Evolutionary conservation across 306 rosid genomes (phyloP), one percentile per base, ranked within the genome.

Genomic region (Oxytropis ochrocephala): DNA sequence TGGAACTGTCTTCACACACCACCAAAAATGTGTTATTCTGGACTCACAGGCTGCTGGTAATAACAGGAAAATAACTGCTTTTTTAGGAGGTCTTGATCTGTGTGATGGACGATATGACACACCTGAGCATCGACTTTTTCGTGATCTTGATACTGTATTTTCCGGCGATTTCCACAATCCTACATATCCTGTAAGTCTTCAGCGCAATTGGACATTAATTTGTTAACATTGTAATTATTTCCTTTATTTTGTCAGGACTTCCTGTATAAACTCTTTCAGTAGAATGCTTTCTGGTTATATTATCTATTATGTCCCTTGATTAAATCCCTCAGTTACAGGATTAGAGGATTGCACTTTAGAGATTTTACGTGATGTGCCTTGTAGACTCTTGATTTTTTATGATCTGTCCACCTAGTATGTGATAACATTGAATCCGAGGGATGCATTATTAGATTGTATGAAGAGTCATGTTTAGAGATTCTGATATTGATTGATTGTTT

Each of bases 41-140:
- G 99, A 95, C 75, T 81, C 99, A 44, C 99, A 91, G 53, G 95
- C 87, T 52, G 6, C 13, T 58, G 96, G 97, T 53, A 91, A 89
- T 82, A 64, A 89, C 52, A 74, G 97, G 42, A 95, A 81, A 86
- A 81, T 95, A 77, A 87, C 97, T 71, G 70, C 95, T 60, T 95
- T 95, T 85, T 16, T 89, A 56, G 99, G 99, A 78, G 99, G 99
- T 67, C 86, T 95, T 73, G 97, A 95, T 81, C 74, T 91, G 13
- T 95, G 99, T 80, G 95, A 91, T 75, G 99, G 97, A 70, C 96
- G 99, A n/a, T 95, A 91, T 61, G 99, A 91, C 77, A 95, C 99
- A 6, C 97, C 99, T 3, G 85, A 91, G 81, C 99, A 95, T 83
- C 86, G 95, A 19, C 84, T 95, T 29, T 86, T 89, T 76, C 95